Conservation (phyloP, 805 yeast species). For the Saccharomycopsis babjevae region DNA sequence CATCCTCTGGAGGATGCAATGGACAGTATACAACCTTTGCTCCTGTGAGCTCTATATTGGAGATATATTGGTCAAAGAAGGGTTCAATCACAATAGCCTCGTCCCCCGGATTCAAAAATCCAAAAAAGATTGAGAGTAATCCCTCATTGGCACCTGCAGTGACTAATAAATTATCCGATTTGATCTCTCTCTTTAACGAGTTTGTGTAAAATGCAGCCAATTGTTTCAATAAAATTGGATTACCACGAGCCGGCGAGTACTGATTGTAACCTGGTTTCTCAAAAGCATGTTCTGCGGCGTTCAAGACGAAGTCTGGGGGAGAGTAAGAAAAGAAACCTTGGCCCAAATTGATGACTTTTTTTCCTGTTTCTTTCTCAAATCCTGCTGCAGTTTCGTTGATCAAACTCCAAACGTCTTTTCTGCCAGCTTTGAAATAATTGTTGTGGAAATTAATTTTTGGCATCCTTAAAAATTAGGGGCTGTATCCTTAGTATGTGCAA, state of each 20-base stretch:
- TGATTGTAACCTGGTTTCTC: constrained; percentile 72
- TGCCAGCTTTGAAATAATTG: constrained; percentile 59
- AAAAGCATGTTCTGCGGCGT: constrained; percentile 71
- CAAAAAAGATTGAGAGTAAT: constrained; percentile 74
- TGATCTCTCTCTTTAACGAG: constrained; percentile 46
- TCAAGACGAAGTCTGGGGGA: constrained; percentile 88
- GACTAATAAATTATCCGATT: constrained; percentile 56
- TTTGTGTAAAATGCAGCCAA: constrained; percentile 64
- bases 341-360: constrained; percentile 79
- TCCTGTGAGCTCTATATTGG: constrained; percentile 89
- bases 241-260: constrained; percentile 86
- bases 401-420: constrained; percentile 90
- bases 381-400: constrained; percentile 85
- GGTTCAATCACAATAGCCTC: constrained; percentile 97
- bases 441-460: constrained; percentile 31
- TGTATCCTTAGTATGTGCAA: not conserved
- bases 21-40: constrained; percentile 86
- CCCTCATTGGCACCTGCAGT: constrained; percentile 99
- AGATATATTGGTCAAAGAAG: constrained; percentile 91
- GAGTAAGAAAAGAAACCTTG: constrained; percentile 96
- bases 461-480: not conserved
- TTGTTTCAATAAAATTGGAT: constrained; percentile 62
- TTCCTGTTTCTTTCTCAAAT: constrained; percentile 42
- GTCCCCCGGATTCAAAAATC: constrained; percentile 76
- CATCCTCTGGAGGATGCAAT: constrained; percentile 70